phyloP scores from a whole-genome alignment of 2,329 filamentous ascomycete species.

The Ceratocystis eucalypticola region DNA sequence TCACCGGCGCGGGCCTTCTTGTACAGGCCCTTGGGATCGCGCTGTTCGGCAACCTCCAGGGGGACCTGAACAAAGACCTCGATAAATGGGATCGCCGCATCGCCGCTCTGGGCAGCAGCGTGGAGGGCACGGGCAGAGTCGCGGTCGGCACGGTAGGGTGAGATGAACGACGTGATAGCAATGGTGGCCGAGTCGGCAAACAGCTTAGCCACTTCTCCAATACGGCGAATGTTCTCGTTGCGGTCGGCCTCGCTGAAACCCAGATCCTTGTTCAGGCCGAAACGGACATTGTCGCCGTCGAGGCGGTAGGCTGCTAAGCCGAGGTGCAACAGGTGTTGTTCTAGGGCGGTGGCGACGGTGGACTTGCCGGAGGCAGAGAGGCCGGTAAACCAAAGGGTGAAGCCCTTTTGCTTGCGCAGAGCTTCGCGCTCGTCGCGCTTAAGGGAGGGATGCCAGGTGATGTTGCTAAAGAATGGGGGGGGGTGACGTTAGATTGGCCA shows the following conservation, averaged over 20 bases:
- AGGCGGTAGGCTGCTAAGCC: slow-evolving; percentile 78
- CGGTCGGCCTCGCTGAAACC: slow-evolving; percentile 87
- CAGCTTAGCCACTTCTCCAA: slow-evolving; percentile 91
- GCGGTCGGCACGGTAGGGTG: slow-evolving; percentile 79
- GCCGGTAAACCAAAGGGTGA: slow-evolving; percentile 96
- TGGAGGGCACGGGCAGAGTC: slow-evolving; percentile 72
- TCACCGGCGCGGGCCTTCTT: slow-evolving; percentile 89
- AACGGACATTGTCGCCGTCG: slow-evolving; percentile 96
- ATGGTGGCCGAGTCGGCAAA: slow-evolving; percentile 84
- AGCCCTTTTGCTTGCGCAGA: slow-evolving; percentile 69
- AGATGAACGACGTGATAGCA: slow-evolving; percentile 93
- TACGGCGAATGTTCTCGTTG: slow-evolving; percentile 94
- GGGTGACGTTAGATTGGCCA: neutral
- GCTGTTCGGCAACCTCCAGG: slow-evolving; percentile 80
- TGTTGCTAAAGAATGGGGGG: slow-evolving; percentile 47
- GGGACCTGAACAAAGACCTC: slow-evolving; percentile 91
- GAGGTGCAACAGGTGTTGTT: slow-evolving; percentile 87
- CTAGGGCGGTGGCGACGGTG: slow-evolving; percentile 88
- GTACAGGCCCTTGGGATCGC: slow-evolving; percentile 94
- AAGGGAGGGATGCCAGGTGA: slow-evolving; percentile 77
- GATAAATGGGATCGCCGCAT: slow-evolving; percentile 70
- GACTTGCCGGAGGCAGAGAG: slow-evolving; percentile 95
- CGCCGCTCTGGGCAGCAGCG: slow-evolving; percentile 38
- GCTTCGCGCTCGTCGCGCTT: slow-evolving; percentile 62
- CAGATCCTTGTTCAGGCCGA: slow-evolving; percentile 94